Conservation (phyloP, 441 rosid species). For the Erysimum cheiri region DNA sequence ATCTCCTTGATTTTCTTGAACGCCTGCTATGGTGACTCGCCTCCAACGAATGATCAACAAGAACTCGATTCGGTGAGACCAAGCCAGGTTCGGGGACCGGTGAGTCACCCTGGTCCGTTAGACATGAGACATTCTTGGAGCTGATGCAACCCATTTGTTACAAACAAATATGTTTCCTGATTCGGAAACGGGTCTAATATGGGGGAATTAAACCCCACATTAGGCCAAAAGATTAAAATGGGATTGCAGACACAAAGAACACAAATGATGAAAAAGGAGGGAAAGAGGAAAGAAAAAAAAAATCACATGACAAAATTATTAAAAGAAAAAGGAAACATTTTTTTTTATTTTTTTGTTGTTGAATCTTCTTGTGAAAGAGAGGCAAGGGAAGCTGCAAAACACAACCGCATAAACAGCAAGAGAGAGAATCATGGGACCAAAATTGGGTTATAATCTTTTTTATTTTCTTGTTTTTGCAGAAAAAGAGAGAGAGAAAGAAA, state of each 20-base stretch:
- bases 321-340: constrained; percentile 27
- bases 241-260: constrained; percentile 37
- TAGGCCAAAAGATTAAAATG: constrained; percentile 40
- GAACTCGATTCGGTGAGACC: constrained; percentile 34
- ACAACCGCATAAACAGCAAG: constrained; percentile 46
- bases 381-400: constrained; percentile 53
- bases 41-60: constrained; percentile 45
- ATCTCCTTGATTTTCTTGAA: constrained; percentile 49
- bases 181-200: constrained; percentile 54
- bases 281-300: constrained; percentile 37
- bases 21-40: constrained; percentile 38
- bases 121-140: constrained; percentile 56
- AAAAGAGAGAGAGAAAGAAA: constrained; percentile 20
- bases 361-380: constrained; percentile 51
- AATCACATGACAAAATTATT: constrained; percentile 44
- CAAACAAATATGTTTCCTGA: constrained; percentile 46
- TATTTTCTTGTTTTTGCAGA: constrained; percentile 36
- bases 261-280: constrained; percentile 27
- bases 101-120: constrained; percentile 42
- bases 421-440: constrained; percentile 56
- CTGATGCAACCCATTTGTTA: constrained; percentile 77
- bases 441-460: constrained; percentile 37
- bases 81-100: constrained; percentile 45
- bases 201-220: constrained; percentile 49
- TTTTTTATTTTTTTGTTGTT: constrained; percentile 17